Base-by-base conservation (phyloP, 805 yeast genomes). In the Candida endomychidarum region DNA sequence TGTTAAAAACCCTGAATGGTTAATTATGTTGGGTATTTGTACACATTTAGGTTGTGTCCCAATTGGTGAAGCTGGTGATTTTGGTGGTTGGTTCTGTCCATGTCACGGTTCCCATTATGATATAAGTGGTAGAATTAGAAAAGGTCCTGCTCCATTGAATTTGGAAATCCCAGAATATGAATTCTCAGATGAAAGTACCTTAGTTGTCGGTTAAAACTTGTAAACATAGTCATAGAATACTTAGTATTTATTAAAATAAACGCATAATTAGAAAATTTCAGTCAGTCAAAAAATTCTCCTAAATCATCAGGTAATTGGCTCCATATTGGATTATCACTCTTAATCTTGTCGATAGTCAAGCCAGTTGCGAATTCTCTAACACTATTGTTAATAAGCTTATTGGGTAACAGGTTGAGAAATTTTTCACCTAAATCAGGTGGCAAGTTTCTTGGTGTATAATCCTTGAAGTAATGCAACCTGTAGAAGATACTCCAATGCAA, bases 41-140 rank as follows among this genome's bases (percentile, higher is more conserved):
- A 93, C 99, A 54, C 99, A 93, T 70, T 83, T 93, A 78, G 99
- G 99, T 70, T 93, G 99, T 84, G 99, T 93, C 48, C 99, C 99
- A 55, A 93, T 93, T 61, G 99, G 99, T 67, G 98, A 93, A 76
- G 83, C 97, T 53, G 99, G 99, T 74, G 99, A 93, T 72, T 93
- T 80, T 58, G 98, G 97, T 67, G 99, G 99, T 67, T 93, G 99
- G 99, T 93, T 93, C 91, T 93, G 99, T 74, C 99, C 99, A 53
- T 93, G 99, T 78, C 99, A 95, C 79, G 99, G 99, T 80, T 91
- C 98, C 64, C 99, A 95, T 72, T 93, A 93, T 74, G 99, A 93
- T 75, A 95, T 95, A 74, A 90, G 97, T 50, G 99, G 99, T 70
- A 91, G 99, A 83, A 91, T 93, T 67, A 88, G 99, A 83, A 91